A percentile compares a stretch with the other conserved stretches of the same genome.
Evolutionary conservation across 495 filamentous ascomycete species (phyloP).

Genomic region (Friedmanniomyces simplex): DNA sequence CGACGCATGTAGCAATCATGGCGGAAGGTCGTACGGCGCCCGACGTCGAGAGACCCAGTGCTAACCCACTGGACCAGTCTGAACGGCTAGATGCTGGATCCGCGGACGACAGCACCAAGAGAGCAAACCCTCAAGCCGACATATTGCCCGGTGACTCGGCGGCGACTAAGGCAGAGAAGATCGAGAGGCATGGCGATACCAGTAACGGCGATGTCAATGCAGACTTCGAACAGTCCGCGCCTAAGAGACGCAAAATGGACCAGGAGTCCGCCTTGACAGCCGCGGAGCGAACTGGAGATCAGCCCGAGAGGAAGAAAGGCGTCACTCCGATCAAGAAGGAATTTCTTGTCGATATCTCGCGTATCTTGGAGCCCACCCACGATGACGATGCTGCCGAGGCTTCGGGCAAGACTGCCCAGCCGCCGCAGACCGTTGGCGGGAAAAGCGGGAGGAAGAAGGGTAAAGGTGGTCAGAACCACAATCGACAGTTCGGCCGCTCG

Average conservation of each 20-base stretch:
- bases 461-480: conserved; percentile 69
- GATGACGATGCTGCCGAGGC: conserved; percentile 33
- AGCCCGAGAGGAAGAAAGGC: conserved; percentile 47
- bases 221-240: conserved; percentile 35
- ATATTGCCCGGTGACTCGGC: conserved; percentile 21
- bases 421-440: conserved; percentile 16
- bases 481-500: conserved; percentile 71
- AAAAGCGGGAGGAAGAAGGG: conserved; percentile 43
- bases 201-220: background rate
- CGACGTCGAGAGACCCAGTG: background rate
- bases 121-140: conserved; percentile 14
- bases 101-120: background rate
- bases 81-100: conserved; percentile 4
- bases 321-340: conserved; percentile 77
- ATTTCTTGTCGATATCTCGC: conserved; percentile 38
- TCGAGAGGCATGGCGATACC: conserved; percentile 15
- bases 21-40: background rate
- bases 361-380: background rate
- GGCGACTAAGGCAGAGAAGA: conserved; percentile 23
- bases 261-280: conserved; percentile 17
- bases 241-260: conserved; percentile 52
- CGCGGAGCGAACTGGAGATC: conserved; percentile 15
- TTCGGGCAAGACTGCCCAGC: conserved; percentile 27
- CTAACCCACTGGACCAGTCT: conserved; percentile 8
- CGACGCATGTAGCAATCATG: background rate